Conservation (phyloP, 2,329 filamentous ascomycete species). For the Sporothrix dimorphospora region DNA sequence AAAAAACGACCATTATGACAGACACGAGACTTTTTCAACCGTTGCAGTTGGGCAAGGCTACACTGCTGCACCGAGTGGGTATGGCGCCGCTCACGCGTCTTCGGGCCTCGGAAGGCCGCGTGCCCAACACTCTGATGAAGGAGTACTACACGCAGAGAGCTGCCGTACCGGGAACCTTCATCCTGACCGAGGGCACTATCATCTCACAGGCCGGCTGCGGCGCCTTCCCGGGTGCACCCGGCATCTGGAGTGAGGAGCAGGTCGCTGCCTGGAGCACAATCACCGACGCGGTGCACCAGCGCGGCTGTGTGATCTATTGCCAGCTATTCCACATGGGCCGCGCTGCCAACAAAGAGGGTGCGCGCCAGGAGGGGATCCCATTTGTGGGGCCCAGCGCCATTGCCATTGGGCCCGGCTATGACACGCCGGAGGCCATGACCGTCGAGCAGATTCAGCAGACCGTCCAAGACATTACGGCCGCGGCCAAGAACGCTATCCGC, state of each 20-base stretch:
- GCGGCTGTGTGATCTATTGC: slow-evolving; percentile 35
- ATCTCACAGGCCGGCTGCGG: not conserved
- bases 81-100: slow-evolving; percentile 37
- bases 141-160: slow-evolving; percentile 33
- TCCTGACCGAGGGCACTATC: not conserved
- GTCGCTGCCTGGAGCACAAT: slow-evolving; percentile 26
- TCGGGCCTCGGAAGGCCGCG: slow-evolving; percentile 20
- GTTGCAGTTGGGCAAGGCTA: slow-evolving; percentile 24
- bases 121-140: slow-evolving; percentile 25
- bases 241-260: slow-evolving; percentile 27
- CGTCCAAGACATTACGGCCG: slow-evolving; percentile 39
- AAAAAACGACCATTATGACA: not conserved
- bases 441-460: slow-evolving; percentile 47
- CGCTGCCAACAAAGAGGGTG: slow-evolving; percentile 41
- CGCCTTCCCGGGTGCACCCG: slow-evolving; percentile 23
- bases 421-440: slow-evolving; percentile 45
- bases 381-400: slow-evolving; percentile 44
- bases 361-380: slow-evolving; percentile 36
- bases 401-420: slow-evolving; percentile 38
- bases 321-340: slow-evolving; percentile 56
- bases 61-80: slow-evolving; percentile 26
- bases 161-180: slow-evolving; percentile 28
- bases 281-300: slow-evolving; percentile 30
- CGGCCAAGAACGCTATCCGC: slow-evolving; percentile 52
- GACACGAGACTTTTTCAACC: slow-evolving; percentile 45